Evolutionary conservation across 768 basidiomycete genomes (phyloP), one percentile per base, ranked within the genome.

Genomic region (Ephemerocybe angulata): DNA sequence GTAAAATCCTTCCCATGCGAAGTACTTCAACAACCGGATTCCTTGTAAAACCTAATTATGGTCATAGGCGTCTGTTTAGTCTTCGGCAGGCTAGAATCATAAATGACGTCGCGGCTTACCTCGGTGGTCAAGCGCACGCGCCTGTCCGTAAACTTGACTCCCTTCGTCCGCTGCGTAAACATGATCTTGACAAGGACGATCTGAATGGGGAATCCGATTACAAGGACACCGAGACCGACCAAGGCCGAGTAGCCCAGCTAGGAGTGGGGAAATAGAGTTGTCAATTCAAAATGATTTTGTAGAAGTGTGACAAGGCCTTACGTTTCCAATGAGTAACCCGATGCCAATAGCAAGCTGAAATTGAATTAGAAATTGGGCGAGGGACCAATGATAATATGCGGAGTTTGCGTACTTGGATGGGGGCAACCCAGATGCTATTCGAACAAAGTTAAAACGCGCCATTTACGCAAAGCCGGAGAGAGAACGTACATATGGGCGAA

Each of bases 171-270:
- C 56, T 82, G 80, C 10, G 58, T 62, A 62, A 83, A 79, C 73
- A 87, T 80, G 40, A 78, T 69, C 38, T 67, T 60, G 25, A 83
- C 79, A 25, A 86, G 71, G 21, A 80, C 31, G 27, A 78, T 63
- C 63, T 88, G 85, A 2, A 86, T 56, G 0, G 87, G 86, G 58
- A 85, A 79, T 4, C 80, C 81, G 7, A 85, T 53, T 2, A 86
- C 52, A 19, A 87, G 70, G 25, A 83, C 67, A 68, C 79, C 50
- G 66, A 86, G 67, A 0, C 84, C 86, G 21, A 87, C 86, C 13
- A 90, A 75, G 0, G 86, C 86, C 1, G 86, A 87, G 59, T 82
- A 83, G 4, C 87, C 86, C 19, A 90, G 73, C 77, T 85, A 46
- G n/a, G 24, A 30, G 40, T 46, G 3, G 15, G 5, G 6, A 41